Conservation (phyloP, 345 rosid species). For the Rubroshorea leprosula region DNA sequence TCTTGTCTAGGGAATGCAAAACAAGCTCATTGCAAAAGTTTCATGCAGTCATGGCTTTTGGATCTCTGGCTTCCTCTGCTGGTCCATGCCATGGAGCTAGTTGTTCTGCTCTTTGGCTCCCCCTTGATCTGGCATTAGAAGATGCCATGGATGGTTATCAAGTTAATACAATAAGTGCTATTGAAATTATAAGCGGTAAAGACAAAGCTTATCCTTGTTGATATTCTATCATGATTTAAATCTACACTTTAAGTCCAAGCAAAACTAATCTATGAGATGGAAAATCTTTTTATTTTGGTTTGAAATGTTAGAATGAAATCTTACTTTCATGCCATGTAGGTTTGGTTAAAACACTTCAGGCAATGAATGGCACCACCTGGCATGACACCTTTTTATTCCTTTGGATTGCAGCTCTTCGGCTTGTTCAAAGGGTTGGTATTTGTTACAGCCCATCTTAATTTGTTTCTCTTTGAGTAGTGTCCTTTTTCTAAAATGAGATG, state of each 20-base stretch:
- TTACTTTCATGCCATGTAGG: no score
- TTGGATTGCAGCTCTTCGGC: slow-evolving; percentile 92
- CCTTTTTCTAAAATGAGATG: not conserved
- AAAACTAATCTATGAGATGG: slow-evolving; percentile 8
- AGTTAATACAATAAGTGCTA: slow-evolving; percentile 66
- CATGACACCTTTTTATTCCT: slow-evolving; percentile 86
- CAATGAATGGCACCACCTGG: slow-evolving; percentile 76
- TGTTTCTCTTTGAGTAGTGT: slow-evolving; percentile 2
- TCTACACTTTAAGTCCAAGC: not conserved
- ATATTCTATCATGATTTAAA: not conserved
- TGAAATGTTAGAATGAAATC: no score
- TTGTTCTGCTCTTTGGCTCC: slow-evolving; percentile 84
- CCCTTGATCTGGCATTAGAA: slow-evolving; percentile 88
- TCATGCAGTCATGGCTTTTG: slow-evolving; percentile 51
- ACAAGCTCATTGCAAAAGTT: slow-evolving; percentile 40
- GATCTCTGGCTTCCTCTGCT: slow-evolving; percentile 52
- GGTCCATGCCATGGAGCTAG: slow-evolving; percentile 65
- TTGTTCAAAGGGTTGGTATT: slow-evolving; percentile 84
- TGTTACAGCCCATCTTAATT: no score
- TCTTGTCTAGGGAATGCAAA: slow-evolving; percentile 41
- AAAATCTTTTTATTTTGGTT: no score
- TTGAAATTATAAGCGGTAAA: slow-evolving; percentile 74
- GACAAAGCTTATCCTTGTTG: slow-evolving; percentile 2
- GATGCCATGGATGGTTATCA: slow-evolving; percentile 93
- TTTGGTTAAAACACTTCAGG: slow-evolving; percentile 72